Evolutionary conservation across 345 rosid genomes (phyloP), one percentile per base, ranked within the genome.

Genomic region (Raphanus raphanistrum): DNA sequence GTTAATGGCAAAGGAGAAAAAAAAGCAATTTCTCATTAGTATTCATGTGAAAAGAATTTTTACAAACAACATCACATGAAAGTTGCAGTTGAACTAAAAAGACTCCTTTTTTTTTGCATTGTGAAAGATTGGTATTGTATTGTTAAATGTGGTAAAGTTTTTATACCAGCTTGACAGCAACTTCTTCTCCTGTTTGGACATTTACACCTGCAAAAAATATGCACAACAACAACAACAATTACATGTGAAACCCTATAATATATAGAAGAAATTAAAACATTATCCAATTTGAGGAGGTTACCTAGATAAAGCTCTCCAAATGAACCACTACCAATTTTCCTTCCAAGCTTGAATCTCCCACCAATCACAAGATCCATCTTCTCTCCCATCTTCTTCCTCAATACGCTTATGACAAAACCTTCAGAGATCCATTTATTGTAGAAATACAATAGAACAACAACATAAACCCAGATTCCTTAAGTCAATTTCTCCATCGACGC

Each of bases 321-420:
- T 55, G 97, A 91, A 52, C 97, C 97, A 83, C 94, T 86, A 36
- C 97, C 97, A 80, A 91, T 91, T 88, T 91, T 91, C 79, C 94
- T 87, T 45, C 92, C 94, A 50, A 91, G 89, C 86, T 87, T 91
- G 82, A 89, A 91, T 83, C 88, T 91, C 6, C 88, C 94, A 80
- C 89, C 94, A 71, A 89, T 83, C 58, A 83, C 84, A 68, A 79
- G 90, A 74, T 91, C 94, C 91, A 88, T 88, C 68, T 77, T 79
- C 70, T 45, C 55, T 45, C 43, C 33, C 26, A 72, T 72, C 73
- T 59, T 28, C 72, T 28, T 5, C 68, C 55, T 31, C 21, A 21
- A 21, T 21, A 21, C 21, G 21, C 21, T 21, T 21, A 21, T 21
- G 21, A 21, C 21, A 21, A 21, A 21, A 21, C 38, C 68, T 69